These are phyloP conservation scores for Buddleja alternifolia DNA, from an alignment of 257 asterid species.

Conservation along the genomic window DNA sequence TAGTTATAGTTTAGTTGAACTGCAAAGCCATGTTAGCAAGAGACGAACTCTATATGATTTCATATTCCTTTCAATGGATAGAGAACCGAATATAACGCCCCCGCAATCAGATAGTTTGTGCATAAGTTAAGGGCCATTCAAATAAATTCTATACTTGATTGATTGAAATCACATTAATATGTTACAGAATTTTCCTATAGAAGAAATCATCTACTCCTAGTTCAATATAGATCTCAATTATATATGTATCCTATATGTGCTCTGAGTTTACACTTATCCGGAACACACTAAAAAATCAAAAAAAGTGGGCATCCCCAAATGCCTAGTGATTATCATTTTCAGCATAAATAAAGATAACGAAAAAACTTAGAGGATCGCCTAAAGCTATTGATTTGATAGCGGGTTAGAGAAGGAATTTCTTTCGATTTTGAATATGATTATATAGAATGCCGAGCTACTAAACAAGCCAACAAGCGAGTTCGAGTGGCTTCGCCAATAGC, in stretches of 20 bases:
- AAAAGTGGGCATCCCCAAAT: no score
- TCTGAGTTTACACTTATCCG: background rate
- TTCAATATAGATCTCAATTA: constrained; percentile 12
- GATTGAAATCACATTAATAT: background rate
- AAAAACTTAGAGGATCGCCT: constrained; percentile 1
- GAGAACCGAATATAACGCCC: background rate
- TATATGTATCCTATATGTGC: background rate
- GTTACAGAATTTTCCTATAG: background rate
- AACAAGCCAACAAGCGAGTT: no score
- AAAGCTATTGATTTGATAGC: background rate
- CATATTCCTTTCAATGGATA: background rate
- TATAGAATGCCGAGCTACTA: no score
- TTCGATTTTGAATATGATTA: no score
- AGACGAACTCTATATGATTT: background rate
- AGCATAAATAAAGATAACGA: background rate
- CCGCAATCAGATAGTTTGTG: background rate
- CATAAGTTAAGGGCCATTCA: background rate
- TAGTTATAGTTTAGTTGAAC: background rate
- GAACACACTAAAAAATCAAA: background rate
- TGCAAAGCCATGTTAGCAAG: background rate
- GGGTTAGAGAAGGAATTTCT: no score
- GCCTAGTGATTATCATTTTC: background rate
- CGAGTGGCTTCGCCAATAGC: no score
- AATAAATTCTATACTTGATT: background rate
- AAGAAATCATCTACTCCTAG: constrained; percentile 19